Evolutionary conservation across 345 rosid genomes (phyloP).

Genomic region (Eucalyptus cloeziana): DNA sequence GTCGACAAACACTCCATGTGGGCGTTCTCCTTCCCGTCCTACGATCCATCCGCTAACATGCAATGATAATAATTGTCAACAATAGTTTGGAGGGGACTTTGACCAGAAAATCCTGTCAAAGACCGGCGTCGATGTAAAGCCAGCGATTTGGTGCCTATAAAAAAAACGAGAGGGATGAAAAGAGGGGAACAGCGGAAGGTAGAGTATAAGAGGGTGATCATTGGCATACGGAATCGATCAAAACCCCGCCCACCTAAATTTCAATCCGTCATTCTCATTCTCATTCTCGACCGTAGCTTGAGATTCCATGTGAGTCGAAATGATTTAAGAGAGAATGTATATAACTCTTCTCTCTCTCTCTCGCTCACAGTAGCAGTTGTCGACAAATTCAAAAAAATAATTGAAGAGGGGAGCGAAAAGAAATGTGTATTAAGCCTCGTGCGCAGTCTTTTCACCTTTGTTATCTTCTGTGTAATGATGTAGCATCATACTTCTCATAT

Average conservation of each 20-base stretch:
- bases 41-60: neutral
- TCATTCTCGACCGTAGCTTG: neutral
- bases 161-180: neutral
- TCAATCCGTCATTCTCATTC: neutral
- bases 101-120: neutral
- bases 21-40: neutral
- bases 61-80: neutral
- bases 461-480: neutral
- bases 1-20: neutral
- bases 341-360: neutral
- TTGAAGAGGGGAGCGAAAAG: neutral
- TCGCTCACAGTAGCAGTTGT: neutral
- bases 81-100: neutral
- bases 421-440: neutral
- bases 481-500: neutral
- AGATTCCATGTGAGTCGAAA: neutral
- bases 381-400: neutral
- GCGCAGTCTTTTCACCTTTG: neutral
- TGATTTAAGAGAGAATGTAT: neutral
- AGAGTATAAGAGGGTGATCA: neutral
- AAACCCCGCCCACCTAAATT: neutral
- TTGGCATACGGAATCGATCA: neutral
- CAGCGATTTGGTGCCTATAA: neutral
- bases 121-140: neutral
- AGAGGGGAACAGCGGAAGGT: neutral